These are phyloP conservation scores for Herpotrichia juniperi DNA, from an alignment of 2,329 filamentous ascomycete species.

Conservation along the genomic window DNA sequence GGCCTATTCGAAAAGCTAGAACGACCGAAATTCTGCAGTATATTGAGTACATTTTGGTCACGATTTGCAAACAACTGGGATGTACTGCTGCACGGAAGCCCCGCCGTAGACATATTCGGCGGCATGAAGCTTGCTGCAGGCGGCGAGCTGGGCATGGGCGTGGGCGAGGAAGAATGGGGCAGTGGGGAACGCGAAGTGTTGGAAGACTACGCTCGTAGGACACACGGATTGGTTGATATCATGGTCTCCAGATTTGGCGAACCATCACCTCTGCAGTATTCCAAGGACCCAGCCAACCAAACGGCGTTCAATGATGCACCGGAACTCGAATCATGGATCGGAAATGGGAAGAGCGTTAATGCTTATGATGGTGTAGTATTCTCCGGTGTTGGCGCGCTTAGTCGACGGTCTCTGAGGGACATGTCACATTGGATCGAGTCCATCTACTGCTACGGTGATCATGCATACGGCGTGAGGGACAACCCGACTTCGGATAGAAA, in stretches of 20 bases:
- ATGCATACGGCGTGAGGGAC: constrained; percentile 83
- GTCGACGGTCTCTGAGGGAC: constrained; percentile 71
- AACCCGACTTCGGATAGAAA: constrained; percentile 73
- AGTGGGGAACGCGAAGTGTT: constrained; percentile 93
- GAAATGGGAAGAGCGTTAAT: constrained; percentile 69
- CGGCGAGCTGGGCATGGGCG: constrained; percentile 90
- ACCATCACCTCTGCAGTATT: constrained; percentile 39
- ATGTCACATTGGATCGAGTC: constrained; percentile 88
- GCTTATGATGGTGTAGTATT: constrained; percentile 87
- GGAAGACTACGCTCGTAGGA: constrained; percentile 80
- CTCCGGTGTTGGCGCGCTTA: constrained; percentile 76
- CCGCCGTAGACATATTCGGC: constrained; percentile 76
- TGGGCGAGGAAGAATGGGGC: constrained; percentile 93
- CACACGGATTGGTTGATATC: constrained; percentile 85
- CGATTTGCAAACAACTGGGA: constrained; percentile 75
- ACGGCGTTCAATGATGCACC: constrained; percentile 19
- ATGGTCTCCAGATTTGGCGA: constrained; percentile 86
- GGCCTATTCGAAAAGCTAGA: constrained; percentile 70
- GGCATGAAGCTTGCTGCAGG: constrained; percentile 88
- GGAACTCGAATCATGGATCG: constrained; percentile 70
- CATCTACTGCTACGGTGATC: constrained; percentile 81
- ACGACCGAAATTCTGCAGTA: constrained; percentile 71
- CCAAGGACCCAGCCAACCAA: constrained; percentile 31
- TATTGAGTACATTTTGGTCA: constrained; percentile 83
- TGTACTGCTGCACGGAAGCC: constrained; percentile 88